Percentiles rank a stretch among this genome's conserved stretches.
Evolutionary conservation across 2,329 filamentous ascomycete species (phyloP).

Genomic region (Aspergillus sp.): DNA sequence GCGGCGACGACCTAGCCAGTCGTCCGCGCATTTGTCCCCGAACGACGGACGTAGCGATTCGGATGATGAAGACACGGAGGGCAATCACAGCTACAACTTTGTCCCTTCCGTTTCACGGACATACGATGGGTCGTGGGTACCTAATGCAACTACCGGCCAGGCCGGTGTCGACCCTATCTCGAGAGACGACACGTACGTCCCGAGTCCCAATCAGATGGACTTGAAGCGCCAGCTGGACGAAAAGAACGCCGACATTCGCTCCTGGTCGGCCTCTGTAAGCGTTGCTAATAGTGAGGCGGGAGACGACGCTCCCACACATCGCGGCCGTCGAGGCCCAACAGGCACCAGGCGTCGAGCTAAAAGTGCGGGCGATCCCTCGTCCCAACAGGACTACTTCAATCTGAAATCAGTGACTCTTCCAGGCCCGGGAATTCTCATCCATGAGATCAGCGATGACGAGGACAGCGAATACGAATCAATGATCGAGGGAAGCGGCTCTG

Average conservation of each 20-base stretch:
- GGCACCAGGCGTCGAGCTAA: conserved; percentile 47
- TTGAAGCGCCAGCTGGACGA: conserved; percentile 48
- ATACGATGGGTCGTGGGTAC: conserved; percentile 49
- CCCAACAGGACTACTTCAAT: conserved; percentile 36
- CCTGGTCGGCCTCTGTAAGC: conserved; percentile 54
- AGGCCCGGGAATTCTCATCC: conserved; percentile 51
- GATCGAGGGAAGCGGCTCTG: conserved; percentile 24
- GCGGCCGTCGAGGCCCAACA: conserved; percentile 21
- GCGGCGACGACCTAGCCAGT: conserved; percentile 31
- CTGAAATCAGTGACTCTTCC: conserved; percentile 41
- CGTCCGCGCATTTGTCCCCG: conserved; percentile 38
- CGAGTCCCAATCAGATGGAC: conserved; percentile 53
- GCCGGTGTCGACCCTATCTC: conserved; percentile 49
- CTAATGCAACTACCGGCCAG: conserved; percentile 39
- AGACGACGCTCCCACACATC: conserved; percentile 23
- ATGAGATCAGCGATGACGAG: conserved; percentile 44
- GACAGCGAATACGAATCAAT: conserved; percentile 28
- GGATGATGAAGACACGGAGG: conserved; percentile 25
- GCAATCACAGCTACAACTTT: conserved; percentile 19
- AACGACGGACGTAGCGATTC: conserved; percentile 27
- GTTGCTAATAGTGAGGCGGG: conserved; percentile 45
- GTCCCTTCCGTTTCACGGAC: conserved; percentile 32
- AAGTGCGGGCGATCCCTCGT: conserved; percentile 38
- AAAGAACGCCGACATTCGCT: conserved; percentile 54
- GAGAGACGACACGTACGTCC: conserved; percentile 45